Percentiles rank a stretch among this genome's conserved stretches.
Conservation (phyloP, 2,329 filamentous ascomycete species). For the Claviceps quebecensis region DNA sequence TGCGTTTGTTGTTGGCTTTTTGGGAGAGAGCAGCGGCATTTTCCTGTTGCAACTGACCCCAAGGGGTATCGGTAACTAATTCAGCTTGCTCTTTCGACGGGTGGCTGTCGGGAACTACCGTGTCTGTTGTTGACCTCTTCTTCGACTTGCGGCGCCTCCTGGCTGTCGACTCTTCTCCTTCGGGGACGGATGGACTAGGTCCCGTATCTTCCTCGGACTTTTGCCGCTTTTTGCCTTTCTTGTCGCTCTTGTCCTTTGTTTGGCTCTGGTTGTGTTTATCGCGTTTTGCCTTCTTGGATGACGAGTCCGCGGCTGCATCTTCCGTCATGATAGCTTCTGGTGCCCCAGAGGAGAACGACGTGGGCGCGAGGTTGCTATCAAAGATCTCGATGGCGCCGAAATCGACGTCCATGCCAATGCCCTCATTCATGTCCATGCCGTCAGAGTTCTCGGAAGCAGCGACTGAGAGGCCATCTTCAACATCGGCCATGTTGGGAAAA, state of each 20-base stretch:
- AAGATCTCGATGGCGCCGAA: constrained; percentile 25
- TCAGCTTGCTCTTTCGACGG: neutral
- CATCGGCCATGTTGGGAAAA: constrained; percentile 11
- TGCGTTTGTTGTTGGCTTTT: constrained; percentile 21
- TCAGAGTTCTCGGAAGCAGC: constrained; percentile 14
- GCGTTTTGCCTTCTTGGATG: constrained; percentile 17
- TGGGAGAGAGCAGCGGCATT: constrained; percentile 7
- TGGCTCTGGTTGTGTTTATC: constrained; percentile 13
- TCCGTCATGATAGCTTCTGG: constrained; percentile 19
- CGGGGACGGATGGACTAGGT: constrained; percentile 6
- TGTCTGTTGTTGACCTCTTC: constrained; percentile 7
- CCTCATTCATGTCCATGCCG: constrained; percentile 10
- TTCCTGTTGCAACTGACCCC: constrained; percentile 7
- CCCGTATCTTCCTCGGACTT: constrained; percentile 5
- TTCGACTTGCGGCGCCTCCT: constrained; percentile 16
- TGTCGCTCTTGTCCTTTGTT: constrained; percentile 15
- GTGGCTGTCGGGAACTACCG: constrained; percentile 6
- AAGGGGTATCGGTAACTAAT: constrained; percentile 1
- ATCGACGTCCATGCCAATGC: constrained; percentile 15
- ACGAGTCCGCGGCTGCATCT: constrained; percentile 8
- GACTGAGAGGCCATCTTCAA: constrained; percentile 10
- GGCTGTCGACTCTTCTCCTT: constrained; percentile 6
- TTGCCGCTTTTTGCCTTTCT: constrained; percentile 13
- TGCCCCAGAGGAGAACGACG: constrained; percentile 18
- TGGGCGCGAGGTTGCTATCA: constrained; percentile 21